Percentiles rank a stretch among this genome's conserved stretches.
Evolutionary conservation across 164 flowering plant species (phyloP).

Genomic region (Stephania cephalantha): DNA sequence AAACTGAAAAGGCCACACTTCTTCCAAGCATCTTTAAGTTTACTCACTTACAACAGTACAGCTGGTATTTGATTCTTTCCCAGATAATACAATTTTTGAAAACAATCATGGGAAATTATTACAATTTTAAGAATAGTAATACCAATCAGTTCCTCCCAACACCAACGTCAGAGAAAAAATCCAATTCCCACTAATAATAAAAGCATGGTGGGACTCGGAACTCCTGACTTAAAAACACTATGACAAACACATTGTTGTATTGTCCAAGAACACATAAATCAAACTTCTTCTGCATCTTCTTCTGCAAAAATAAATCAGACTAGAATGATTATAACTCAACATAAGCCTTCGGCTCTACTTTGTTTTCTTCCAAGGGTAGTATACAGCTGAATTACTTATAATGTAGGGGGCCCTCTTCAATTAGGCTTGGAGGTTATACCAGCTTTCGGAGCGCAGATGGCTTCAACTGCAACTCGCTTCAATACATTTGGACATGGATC

Average conservation of each 20-base stretch:
- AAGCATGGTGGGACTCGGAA: neutral
- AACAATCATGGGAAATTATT: too few species aligned
- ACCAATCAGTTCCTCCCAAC: neutral
- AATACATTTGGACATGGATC: constrained; percentile 91
- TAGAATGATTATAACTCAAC: neutral
- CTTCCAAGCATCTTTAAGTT: neutral
- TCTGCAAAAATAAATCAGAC: neutral
- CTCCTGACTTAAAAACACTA: neutral
- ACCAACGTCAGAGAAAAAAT: neutral
- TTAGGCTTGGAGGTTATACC: constrained; percentile 20
- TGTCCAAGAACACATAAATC: neutral
- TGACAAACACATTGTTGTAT: neutral
- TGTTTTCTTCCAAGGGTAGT: neutral
- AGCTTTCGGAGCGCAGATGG: constrained; percentile 45
- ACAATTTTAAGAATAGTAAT: too few species aligned
- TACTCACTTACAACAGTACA: neutral
- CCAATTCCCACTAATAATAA: neutral
- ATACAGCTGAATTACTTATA: neutral
- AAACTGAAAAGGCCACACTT: neutral
- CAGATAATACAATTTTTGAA: neutral
- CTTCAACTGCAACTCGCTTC: constrained; percentile 86
- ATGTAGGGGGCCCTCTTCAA: constrained; percentile 10
- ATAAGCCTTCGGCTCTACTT: neutral
- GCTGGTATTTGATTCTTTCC: neutral
- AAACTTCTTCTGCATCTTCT: too few species aligned